Evolutionary conservation across 2,329 filamentous ascomycete genomes (phyloP), one percentile per base, ranked within the genome.

Genomic region (Trichoderma sp.): DNA sequence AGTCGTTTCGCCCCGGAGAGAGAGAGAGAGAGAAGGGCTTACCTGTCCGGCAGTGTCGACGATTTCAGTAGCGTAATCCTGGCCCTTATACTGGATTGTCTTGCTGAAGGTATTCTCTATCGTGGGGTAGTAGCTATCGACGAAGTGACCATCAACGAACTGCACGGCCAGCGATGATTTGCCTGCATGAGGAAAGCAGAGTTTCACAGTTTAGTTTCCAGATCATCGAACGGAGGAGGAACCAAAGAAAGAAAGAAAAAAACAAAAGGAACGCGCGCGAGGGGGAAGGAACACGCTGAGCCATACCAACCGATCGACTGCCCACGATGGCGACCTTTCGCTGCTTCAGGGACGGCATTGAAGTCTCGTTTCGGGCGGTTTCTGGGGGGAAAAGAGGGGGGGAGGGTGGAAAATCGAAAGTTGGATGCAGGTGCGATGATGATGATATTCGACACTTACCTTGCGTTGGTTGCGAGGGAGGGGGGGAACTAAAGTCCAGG

Each of bases 81-180:
- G 93, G 60, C 92, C 91, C 80, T 95, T 97, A 80, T 92, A 91
- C 74, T 92, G 91, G 79, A 99, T 97, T 73, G 93, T 90, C 80
- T 97, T 97, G 84, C 91, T 96, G 79, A 99, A 99, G 2, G 94
- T 98, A 80, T 98, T 99, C 80, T 99, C 95, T 76, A 99, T 98
- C 48, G 95, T 99, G 39, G 95, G 95, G 80, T 99, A 99, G 82
- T 99, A 99, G 80, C 92, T 96, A 80, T 99, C 95, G 76, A 99
- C 94, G 78, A 99, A 99, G 82, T 97, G 94, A 70, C 93, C 93
- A 78, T 99, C 95, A 77, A 97, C 94, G 77, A 95, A 98, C 78
- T 94, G 94, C 57, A 98, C 95, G 13, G 95, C 97, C 72, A 99
- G 89, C 65, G 94, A 98, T 25, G 93, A 97, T 85, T 99, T 99